phyloP scores from a whole-genome alignment of 257 asterid species.

The Nicotiana knightiana region DNA sequence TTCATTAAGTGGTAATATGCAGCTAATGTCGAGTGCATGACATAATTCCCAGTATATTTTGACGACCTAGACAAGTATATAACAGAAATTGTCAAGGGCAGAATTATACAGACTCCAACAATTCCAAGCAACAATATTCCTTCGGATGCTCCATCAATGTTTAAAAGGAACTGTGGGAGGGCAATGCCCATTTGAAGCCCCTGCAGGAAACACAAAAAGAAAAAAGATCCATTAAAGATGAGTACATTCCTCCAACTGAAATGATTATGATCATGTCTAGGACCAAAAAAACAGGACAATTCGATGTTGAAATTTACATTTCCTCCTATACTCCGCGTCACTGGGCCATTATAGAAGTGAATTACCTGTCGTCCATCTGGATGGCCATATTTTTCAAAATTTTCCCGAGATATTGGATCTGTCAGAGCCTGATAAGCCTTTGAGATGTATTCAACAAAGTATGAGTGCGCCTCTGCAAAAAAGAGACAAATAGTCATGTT shows the following conservation, averaged over 20 bases:
- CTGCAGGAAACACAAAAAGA: constrained; percentile 27
- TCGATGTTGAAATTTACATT: background rate
- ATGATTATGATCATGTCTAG: background rate
- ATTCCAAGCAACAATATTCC: constrained; percentile 91
- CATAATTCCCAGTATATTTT: constrained; percentile 95
- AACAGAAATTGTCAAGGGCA: constrained; percentile 85
- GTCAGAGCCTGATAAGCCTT: constrained; percentile 99
- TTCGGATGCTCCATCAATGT: constrained; percentile 92
- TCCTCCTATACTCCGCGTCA: background rate
- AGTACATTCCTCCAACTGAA: background rate
- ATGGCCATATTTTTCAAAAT: constrained; percentile 96
- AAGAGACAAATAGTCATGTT: constrained; percentile 18
- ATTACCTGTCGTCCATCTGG: constrained; percentile 99
- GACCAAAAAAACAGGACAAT: background rate
- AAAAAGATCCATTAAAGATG: constrained; percentile 6
- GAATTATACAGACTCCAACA: constrained; percentile 91
- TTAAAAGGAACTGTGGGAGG: constrained; percentile 85
- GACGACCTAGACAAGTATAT: constrained; percentile 94
- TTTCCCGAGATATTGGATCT: constrained; percentile 93
- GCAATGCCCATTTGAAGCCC: constrained; percentile 99
- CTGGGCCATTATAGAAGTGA: background rate
- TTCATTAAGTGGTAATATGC: constrained; percentile 93
- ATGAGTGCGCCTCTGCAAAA: constrained; percentile 82
- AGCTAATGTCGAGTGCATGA: constrained; percentile 88
- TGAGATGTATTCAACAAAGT: constrained; percentile 81